Base-by-base conservation (phyloP, 306 rosid species). In the Lithocarpus polystachyus region DNA sequence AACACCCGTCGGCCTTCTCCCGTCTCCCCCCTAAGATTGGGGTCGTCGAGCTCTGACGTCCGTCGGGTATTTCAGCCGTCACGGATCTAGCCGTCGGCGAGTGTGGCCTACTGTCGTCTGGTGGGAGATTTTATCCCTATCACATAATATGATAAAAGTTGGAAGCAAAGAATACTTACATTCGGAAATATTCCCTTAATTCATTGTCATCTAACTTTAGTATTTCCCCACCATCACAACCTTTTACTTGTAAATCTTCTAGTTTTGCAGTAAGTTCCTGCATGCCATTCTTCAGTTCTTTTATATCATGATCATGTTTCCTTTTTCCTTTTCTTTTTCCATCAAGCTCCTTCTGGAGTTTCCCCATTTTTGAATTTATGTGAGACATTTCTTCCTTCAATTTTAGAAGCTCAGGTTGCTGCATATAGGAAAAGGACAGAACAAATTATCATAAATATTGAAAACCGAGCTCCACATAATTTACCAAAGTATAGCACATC, bases 381-480 rank as follows among this genome's bases (percentile, higher is more conserved):
- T 96, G 99, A 81, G 90, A 78, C 89, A 88, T 89, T 85, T 96
- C 99, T 89, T 96, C 98, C 85, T 93, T 93, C 85, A 93, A 84
- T 84, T 96, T 96, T 73, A 91, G 87, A 81, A 93, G 98, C 83
- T 89, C 96, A 20, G 99, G 99, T 93, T 96, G 98, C 99, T 96
- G 94, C 78, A 80, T 73, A 84, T 68, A 71, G 74, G 23, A 77
- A 56, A 81, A 71, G 70, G 73, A 13, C 78, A 86, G 33, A 81
- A 20, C 62, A 79, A 68, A 75, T 10, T 28, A 65, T 40, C 24
- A 82, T 40, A 56, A 43, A 68, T 8, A 33, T 33, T 65, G 22
- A 2, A 28, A 62, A 56, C 23, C 22, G 19, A 52, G 24, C 69
- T 35, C 45, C 20, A 48, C 17, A 5, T 40, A 53, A 65, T 12